A percentile compares a stretch with the other conserved stretches of the same genome.
phyloP scores from a whole-genome alignment of 495 filamentous ascomycete species.

The Neurospora sp. region DNA sequence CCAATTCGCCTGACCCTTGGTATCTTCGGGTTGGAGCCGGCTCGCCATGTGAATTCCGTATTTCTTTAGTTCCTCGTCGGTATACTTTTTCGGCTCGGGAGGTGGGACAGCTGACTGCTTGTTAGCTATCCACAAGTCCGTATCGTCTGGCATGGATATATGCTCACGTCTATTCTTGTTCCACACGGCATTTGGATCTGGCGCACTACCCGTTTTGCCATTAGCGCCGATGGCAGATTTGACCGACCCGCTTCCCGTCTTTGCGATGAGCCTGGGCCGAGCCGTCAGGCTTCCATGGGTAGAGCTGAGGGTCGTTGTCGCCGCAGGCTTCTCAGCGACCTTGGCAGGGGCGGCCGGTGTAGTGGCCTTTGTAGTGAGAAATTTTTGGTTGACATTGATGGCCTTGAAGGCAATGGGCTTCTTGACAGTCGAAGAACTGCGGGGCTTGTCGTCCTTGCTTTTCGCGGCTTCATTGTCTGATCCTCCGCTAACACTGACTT shows the following conservation, averaged over 20 bases:
- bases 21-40: constrained; percentile 72
- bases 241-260: constrained; percentile 39
- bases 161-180: constrained; percentile 86
- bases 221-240: constrained; percentile 45
- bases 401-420: constrained; percentile 86
- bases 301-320: constrained; percentile 21
- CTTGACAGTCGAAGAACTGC: constrained; percentile 62
- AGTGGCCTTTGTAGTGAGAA: constrained; percentile 50
- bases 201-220: constrained; percentile 41
- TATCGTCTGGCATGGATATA: not conserved
- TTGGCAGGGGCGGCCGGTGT: constrained; percentile 35
- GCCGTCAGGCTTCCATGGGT: constrained; percentile 32
- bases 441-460: constrained; percentile 45
- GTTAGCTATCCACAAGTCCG: constrained; percentile 5
- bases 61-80: constrained; percentile 92
- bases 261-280: constrained; percentile 45
- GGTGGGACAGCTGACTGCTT: constrained; percentile 53
- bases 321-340: constrained; percentile 33
- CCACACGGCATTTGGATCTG: constrained; percentile 75
- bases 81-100: constrained; percentile 81
- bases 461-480: constrained; percentile 60
- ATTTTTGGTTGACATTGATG: constrained; percentile 87
- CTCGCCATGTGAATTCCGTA: constrained; percentile 95
- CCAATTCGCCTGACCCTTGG: constrained; percentile 74
- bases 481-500: constrained; percentile 50